Conservation (phyloP, 2,329 filamentous ascomycete species). For the Monosporascus sp. region DNA sequence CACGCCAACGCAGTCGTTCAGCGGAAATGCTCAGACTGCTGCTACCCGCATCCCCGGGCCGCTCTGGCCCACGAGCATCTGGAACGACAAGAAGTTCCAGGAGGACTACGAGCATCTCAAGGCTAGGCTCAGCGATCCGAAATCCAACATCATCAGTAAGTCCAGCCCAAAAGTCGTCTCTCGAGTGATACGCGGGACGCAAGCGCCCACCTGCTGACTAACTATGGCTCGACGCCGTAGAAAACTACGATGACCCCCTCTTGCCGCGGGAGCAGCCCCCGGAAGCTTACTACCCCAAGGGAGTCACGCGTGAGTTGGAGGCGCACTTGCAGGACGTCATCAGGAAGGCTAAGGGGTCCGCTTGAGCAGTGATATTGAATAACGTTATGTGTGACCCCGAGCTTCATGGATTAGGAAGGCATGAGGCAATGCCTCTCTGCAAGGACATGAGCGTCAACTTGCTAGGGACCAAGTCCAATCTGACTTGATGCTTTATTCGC, state of each 20-base stretch:
- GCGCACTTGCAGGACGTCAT: conserved; percentile 32
- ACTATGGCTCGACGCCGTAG: conserved; percentile 17
- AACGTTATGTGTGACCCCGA: no score
- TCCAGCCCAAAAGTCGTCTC: neutral
- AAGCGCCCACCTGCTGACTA: neutral
- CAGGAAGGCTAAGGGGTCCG: conserved; percentile 17
- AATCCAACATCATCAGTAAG: conserved; percentile 43
- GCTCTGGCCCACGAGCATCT: conserved; percentile 4
- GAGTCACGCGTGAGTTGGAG: conserved; percentile 38
- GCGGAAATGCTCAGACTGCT: conserved; percentile 14
- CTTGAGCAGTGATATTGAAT: neutral
- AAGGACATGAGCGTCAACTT: no score
- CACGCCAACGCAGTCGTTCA: conserved; percentile 27
- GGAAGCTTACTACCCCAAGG: conserved; percentile 30
- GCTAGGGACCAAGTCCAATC: no score
- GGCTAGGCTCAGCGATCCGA: conserved; percentile 36
- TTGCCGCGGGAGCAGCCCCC: conserved; percentile 29
- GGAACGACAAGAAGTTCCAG: conserved; percentile 32
- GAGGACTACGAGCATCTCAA: conserved; percentile 39
- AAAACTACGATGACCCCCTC: conserved; percentile 44
- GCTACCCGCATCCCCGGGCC: conserved; percentile 6
- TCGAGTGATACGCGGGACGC: no score
- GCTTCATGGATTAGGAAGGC: no score
- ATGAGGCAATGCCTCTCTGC: no score
- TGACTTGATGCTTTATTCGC: no score